Evolutionary conservation across 805 yeast species (phyloP).

Genomic region (Kodamaea kaohsiungensis): DNA sequence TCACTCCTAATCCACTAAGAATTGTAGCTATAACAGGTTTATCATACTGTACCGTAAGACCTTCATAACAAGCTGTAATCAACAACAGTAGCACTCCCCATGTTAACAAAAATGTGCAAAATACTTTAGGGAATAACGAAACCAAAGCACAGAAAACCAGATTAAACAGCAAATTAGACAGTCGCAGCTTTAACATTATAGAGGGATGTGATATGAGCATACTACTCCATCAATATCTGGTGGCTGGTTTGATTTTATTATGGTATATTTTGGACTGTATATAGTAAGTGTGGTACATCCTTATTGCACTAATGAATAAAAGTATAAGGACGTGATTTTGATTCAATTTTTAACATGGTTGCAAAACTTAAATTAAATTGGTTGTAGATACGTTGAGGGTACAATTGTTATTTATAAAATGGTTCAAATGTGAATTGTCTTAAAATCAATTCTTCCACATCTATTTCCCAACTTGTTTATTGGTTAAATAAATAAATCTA

Average conservation of each 20-base stretch:
- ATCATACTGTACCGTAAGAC: constrained; percentile 2
- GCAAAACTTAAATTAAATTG: not conserved
- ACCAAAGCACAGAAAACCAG: constrained; percentile 4
- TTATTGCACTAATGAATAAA: not conserved
- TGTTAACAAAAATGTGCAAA: constrained; percentile 42
- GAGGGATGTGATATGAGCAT: constrained; percentile 10
- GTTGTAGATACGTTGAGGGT: too few species aligned
- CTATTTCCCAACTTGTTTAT: too few species aligned
- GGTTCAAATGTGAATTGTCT: too few species aligned
- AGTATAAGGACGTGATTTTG: not conserved
- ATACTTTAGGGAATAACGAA: constrained; percentile 48
- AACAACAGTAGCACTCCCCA: constrained; percentile 48
- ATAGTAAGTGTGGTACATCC: not conserved
- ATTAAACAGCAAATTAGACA: not conserved
- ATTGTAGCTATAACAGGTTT: constrained; percentile 15
- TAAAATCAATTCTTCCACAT: not conserved
- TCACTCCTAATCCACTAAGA: constrained; percentile 23
- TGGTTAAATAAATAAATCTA: not conserved
- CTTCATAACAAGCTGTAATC: constrained; percentile 17
- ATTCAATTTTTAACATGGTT: not conserved
- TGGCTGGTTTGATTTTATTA: not conserved
- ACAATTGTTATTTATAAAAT: too few species aligned
- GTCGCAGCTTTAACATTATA: constrained; percentile 11
- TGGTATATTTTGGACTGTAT: not conserved
- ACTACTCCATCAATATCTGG: not conserved